A percentile compares a stretch with the other conserved stretches of the same genome.
Evolutionary conservation across 2,329 filamentous ascomycete species (phyloP).

Genomic region (Cladosporium phlei): DNA sequence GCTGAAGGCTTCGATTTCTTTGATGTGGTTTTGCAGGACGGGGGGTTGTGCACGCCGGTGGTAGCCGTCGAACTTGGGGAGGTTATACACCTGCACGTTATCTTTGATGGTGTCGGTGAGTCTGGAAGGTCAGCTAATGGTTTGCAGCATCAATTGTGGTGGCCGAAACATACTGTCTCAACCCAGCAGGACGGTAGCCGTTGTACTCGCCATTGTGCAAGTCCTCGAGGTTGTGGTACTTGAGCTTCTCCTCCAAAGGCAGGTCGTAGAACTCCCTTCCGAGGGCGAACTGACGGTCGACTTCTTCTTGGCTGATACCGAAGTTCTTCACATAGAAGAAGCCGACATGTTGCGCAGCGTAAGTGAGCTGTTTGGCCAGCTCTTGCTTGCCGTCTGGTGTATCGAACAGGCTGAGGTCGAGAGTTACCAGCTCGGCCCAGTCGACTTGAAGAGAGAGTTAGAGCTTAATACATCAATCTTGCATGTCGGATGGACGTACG

Average conservation of each 20-base stretch:
- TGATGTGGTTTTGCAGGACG: slow-evolving; percentile 42
- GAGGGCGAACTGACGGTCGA: slow-evolving; percentile 58
- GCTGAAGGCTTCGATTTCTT: slow-evolving; percentile 54
- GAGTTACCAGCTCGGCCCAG: slow-evolving; percentile 55
- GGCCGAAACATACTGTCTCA: not conserved
- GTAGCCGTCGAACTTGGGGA: slow-evolving; percentile 34
- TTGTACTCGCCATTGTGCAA: slow-evolving; percentile 30
- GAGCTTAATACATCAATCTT: too few relatives aligned
- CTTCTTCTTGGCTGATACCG: slow-evolving; percentile 55
- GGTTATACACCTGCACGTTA: slow-evolving; percentile 57
- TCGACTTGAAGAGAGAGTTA: too few relatives aligned
- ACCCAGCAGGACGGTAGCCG: slow-evolving; percentile 19
- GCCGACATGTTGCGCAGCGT: slow-evolving; percentile 47
- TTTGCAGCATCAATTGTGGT: not conserved
- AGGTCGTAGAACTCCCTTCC: slow-evolving; percentile 56
- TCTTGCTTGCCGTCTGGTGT: slow-evolving; percentile 51
- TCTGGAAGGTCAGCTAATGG: not conserved
- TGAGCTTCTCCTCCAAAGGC: slow-evolving; percentile 55
- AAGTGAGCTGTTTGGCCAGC: slow-evolving; percentile 51
- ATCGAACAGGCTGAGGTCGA: slow-evolving; percentile 53
- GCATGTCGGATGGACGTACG: not conserved
- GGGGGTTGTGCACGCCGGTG: slow-evolving; percentile 5
- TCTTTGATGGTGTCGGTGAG: slow-evolving; percentile 32
- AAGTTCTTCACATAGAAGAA: slow-evolving; percentile 63
- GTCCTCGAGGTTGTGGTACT: slow-evolving; percentile 39